Conservation (phyloP, 257 asterid species). For the Paulownia fortunei region DNA sequence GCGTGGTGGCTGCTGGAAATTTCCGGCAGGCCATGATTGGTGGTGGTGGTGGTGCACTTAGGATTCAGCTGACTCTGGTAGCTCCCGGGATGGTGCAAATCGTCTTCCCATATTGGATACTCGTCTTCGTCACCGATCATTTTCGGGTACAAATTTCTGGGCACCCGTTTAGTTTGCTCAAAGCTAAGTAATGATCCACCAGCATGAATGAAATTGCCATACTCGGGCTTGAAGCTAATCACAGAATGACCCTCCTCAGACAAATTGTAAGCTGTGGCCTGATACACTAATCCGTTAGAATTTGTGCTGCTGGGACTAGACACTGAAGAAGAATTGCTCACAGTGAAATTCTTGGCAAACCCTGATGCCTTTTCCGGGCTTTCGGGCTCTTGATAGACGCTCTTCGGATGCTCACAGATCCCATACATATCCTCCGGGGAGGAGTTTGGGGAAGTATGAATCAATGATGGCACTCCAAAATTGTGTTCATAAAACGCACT, state of each 20-base stretch:
- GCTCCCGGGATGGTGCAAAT: constrained; percentile 28
- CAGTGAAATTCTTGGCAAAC: constrained; percentile 43
- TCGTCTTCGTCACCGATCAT: constrained; percentile 47
- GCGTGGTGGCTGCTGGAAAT: constrained; percentile 45
- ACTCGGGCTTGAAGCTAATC: constrained; percentile 58
- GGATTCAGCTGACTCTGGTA: constrained; percentile 37
- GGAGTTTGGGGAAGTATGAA: constrained; percentile 35
- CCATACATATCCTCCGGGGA: constrained; percentile 40
- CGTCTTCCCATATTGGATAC: constrained; percentile 63
- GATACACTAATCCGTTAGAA: constrained; percentile 62
- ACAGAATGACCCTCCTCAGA: constrained; percentile 64
- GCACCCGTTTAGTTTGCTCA: constrained; percentile 47
- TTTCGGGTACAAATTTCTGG: constrained; percentile 39
- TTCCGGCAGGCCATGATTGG: constrained; percentile 41
- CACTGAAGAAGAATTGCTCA: constrained; percentile 62
- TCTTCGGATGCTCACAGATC: constrained; percentile 26
- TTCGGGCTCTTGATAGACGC: constrained; percentile 39
- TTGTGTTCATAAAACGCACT: constrained; percentile 60
- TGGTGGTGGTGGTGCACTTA: constrained; percentile 27
- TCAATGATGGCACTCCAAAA: constrained; percentile 39
- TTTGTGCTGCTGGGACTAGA: constrained; percentile 87
- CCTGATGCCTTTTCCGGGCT: constrained; percentile 48
- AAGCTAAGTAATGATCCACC: constrained; percentile 66
- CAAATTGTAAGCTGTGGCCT: constrained; percentile 27
- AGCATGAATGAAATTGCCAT: constrained; percentile 41